Percentiles rank a stretch among this genome's conserved stretches.
phyloP scores from a whole-genome alignment of 2,329 filamentous ascomycete species.

The Niveomyces coronatus region DNA sequence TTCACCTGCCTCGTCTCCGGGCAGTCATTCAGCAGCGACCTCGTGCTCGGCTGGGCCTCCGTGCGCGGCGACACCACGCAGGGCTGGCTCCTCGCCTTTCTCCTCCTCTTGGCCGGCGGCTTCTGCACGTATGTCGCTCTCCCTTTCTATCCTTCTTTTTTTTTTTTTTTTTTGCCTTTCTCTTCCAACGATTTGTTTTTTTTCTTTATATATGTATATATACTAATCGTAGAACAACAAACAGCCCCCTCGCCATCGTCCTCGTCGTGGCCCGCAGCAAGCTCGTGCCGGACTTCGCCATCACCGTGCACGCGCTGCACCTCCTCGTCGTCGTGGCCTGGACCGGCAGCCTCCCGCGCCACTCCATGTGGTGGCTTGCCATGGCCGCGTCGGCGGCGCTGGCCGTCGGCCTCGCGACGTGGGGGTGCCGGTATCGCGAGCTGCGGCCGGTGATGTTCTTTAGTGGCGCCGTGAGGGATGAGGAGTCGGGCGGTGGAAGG shows the following conservation, averaged over 20 bases:
- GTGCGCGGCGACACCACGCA: constrained; percentile 52
- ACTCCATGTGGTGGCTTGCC: constrained; percentile 76
- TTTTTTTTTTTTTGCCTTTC: neutral
- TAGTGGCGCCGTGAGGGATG: no score
- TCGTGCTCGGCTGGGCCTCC: constrained; percentile 48
- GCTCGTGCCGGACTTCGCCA: constrained; percentile 86
- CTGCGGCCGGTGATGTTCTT: constrained; percentile 83
- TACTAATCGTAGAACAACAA: neutral
- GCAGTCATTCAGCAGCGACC: constrained; percentile 38
- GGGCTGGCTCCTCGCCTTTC: constrained; percentile 48
- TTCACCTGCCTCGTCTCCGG: constrained; percentile 52
- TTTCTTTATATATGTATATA: constrained; percentile 8
- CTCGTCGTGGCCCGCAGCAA: constrained; percentile 81
- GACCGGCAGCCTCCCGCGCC: constrained; percentile 62
- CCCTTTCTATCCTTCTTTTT: constrained; percentile 3
- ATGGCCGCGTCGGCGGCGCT: constrained; percentile 37
- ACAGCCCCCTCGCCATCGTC: constrained; percentile 72
- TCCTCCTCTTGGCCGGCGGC: constrained; percentile 47
- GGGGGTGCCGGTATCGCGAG: constrained; percentile 87
- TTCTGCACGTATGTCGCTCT: constrained; percentile 35
- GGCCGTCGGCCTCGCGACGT: constrained; percentile 59
- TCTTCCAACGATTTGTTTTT: neutral
- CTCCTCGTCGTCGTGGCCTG: constrained; percentile 70
- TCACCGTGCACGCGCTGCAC: constrained; percentile 80
- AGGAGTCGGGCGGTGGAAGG: constrained; percentile 38